Base-by-base conservation (phyloP, 2,329 filamentous ascomycete genomes). In the Sclerotinia nivalis region DNA sequence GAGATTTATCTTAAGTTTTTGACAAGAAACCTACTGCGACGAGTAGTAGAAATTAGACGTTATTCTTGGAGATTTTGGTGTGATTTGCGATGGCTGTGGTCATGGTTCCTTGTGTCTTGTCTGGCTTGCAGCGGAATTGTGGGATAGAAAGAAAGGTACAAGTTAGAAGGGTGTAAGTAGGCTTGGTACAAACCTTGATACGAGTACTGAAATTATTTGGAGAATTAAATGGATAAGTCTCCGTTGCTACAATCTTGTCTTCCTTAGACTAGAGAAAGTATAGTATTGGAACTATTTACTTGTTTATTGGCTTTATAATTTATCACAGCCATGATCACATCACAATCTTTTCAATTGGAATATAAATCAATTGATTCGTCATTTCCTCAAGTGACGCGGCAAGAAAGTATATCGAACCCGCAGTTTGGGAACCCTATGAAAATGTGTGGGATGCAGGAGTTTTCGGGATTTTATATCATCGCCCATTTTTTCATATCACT, bases 121-220 rank as follows among this genome's bases (percentile, higher is more conserved):
- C 59, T 62, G 49, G 59, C 59, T 62, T 61, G 59, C 59, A 49
- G 43, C 45, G 20, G 45, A 37, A 62, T 49, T 49, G 59, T 49
- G 43, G 59, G 15, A 62, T 59, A 43, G 22, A n/a, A n/a, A n/a
- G 34, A n/a, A 49, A 62, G 59, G 59, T 62, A 62, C 59, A 49
- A 49, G 28, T 62, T 61, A n/a, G 28, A 25, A 59, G 56, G 34
- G 43, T 62, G 12, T 18, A 31, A 12, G 43, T 34, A 47, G 18
- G 12, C 28, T 28, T 45, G 20, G 25, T 61, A 31, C 12, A 9
- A 15, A 28, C 22, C 22, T 47, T 49, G 43, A 47, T 47, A 62
- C 25, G 10, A 43, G 18, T n/a, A 18, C 25, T 6, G 31, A 64
- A n/a, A 25, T 50, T 18, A 22, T 52, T 37, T 40, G 22, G 13